Evolutionary conservation across 768 basidiomycete genomes (phyloP), one percentile per base, ranked within the genome.

Genomic region (Boletus sensibilis): DNA sequence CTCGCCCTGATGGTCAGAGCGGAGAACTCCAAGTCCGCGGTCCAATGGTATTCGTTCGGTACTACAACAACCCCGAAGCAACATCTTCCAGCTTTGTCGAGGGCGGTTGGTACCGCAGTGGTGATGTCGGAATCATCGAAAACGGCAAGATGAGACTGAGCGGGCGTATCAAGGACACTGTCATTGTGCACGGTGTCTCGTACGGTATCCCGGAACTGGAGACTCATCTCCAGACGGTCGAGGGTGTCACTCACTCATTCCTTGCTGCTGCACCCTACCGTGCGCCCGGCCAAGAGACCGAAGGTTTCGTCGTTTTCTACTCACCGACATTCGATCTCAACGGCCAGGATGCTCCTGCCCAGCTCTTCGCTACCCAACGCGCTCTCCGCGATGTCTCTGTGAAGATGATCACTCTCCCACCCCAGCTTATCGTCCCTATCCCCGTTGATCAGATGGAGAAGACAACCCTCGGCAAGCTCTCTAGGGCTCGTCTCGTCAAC

Each of bases 81-180:
- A 50, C 49, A 5, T 14, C 49, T 29, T 50, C 77, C 29, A 75
- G 78, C 31, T 80, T 86, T 58, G 74, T 75, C 0, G 58, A 67
- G 9, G 80, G 78, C 20, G 74, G 79, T 6, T 86, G 84, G 84
- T 81, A 82, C 68, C 78, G 77, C 60, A 84, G 83, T n/a, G 84
- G 85, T 1, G 85, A 86, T 59, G 67, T 80, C 7, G 82, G 77
- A 3, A 64, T 71, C 35, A 62, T 80, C 12, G 57, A 67, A 40
- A 64, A 68, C 8, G 69, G 72, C 4, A 68, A 65, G 52, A 65
- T 79, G 52, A 68, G 49, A 29, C 14, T 50, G 13, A 50, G 49
- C 37, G 49, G 49, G 18, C 49, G 49, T 11, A 50, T 50, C 25
- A 50, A 50, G 49, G 49, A 50, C 27, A 50, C 49, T 6, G 49